A percentile compares a stretch with the other conserved stretches of the same genome.
These are phyloP conservation scores for Calonectria montana DNA, from an alignment of 2,329 filamentous ascomycete genomes.

Conservation along the genomic window DNA sequence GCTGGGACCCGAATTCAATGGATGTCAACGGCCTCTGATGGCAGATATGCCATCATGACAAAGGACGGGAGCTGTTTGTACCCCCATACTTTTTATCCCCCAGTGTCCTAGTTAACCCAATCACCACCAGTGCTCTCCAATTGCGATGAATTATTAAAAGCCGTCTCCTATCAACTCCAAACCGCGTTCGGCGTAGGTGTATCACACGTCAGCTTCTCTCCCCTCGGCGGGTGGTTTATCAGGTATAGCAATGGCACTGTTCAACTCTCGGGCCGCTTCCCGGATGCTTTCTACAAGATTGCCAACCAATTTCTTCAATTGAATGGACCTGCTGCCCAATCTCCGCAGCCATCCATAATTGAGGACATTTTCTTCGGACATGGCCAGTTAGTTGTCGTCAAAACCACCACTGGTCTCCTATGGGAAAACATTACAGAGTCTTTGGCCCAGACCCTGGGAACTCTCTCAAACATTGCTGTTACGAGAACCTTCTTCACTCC, in stretches of 20 bases:
- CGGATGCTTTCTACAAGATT: conserved; percentile 18
- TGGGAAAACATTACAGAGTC: conserved; percentile 2
- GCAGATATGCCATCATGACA: conserved; percentile 23
- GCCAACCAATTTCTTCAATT: neutral
- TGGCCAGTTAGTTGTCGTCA: neutral
- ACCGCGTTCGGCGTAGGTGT: neutral
- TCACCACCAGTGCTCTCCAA: conserved; percentile 23
- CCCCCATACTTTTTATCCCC: neutral
- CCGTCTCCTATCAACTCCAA: conserved; percentile 4
- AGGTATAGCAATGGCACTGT: conserved; percentile 12
- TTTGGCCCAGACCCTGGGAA: neutral
- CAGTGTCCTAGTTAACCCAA: neutral
- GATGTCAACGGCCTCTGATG: conserved; percentile 13
- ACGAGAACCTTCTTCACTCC: neutral
- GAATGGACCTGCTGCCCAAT: neutral
- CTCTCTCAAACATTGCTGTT: neutral
- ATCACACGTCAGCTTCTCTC: conserved; percentile 16
- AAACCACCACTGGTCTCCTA: neutral
- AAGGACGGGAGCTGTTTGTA: conserved; percentile 18
- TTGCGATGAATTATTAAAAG: neutral
- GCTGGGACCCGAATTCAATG: conserved; percentile 21
- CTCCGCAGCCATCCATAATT: conserved; percentile 1
- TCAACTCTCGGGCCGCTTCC: conserved; percentile 14
- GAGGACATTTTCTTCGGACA: conserved; percentile 14
- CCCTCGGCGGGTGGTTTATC: conserved; percentile 25